These are phyloP conservation scores for Stagonosporopsis tanaceti DNA, from an alignment of 2,329 filamentous ascomycete genomes.

Conservation along the genomic window DNA sequence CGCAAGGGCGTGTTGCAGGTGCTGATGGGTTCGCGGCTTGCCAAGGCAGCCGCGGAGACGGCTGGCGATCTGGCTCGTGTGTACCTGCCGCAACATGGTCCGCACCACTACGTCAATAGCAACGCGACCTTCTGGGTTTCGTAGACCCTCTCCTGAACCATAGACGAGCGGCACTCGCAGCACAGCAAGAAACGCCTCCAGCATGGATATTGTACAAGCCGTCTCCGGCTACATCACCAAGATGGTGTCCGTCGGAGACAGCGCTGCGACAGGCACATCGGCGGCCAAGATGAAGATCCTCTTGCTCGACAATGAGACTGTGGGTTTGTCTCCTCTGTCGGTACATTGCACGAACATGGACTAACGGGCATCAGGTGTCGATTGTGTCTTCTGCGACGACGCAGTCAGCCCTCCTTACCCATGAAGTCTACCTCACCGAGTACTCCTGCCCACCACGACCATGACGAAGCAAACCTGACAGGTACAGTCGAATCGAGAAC, in stretches of 20 bases:
- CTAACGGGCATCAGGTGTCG: constrained; percentile 65
- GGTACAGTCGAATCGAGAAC: constrained; percentile 78
- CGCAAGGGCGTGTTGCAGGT: not conserved
- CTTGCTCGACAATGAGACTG: constrained; percentile 89
- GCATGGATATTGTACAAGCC: constrained; percentile 93
- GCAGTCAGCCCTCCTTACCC: constrained; percentile 90
- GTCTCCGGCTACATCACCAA: constrained; percentile 95
- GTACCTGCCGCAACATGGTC: constrained; percentile 6
- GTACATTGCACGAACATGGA: not conserved
- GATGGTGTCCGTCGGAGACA: constrained; percentile 88
- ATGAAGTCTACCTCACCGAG: constrained; percentile 98
- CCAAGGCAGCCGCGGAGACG: constrained; percentile 6
- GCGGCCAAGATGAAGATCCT: constrained; percentile 98
- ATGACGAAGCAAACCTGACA: constrained; percentile 31
- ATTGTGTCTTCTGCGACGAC: constrained; percentile 96
- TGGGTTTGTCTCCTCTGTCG: constrained; percentile 59
- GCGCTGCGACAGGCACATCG: constrained; percentile 68
- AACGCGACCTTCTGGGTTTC: not conserved
- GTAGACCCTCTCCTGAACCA: not conserved
- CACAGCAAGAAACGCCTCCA: not conserved
- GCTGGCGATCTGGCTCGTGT: constrained; percentile 14
- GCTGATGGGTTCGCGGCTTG: not conserved
- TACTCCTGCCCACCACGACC: constrained; percentile 35
- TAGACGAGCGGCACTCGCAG: not conserved
- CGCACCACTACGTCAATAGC: not conserved